These are phyloP conservation scores for Fraxinus sp. DNA, from an alignment of 305 asterid species.

Conservation along the genomic window DNA sequence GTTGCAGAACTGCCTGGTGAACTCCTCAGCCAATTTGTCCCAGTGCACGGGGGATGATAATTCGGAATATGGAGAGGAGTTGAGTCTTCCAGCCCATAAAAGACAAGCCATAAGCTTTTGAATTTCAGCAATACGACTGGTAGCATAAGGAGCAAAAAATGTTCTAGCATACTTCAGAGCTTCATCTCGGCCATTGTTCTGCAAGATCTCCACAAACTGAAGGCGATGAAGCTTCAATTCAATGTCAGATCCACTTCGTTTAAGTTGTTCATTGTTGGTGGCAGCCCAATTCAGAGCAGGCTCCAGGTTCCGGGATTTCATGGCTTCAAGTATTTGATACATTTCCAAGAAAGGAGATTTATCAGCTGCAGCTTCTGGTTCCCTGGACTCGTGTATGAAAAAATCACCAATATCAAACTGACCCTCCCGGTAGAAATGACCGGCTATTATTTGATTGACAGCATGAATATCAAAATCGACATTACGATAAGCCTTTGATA, in stretches of 20 bases:
- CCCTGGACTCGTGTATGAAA: conserved; percentile 54
- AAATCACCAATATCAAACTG: conserved; percentile 78
- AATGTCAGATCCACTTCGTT: conserved; percentile 59
- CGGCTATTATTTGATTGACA: conserved; percentile 72
- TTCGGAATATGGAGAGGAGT: conserved; percentile 74
- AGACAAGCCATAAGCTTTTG: conserved; percentile 82
- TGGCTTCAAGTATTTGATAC: conserved; percentile 75
- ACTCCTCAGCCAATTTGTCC: conserved; percentile 75
- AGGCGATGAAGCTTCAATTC: conserved; percentile 78
- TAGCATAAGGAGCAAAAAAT: conserved; percentile 57
- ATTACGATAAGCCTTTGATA: conserved; percentile 84
- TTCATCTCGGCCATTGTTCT: conserved; percentile 63
- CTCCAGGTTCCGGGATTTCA: conserved; percentile 60
- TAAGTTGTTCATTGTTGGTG: conserved; percentile 54
- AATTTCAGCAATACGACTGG: conserved; percentile 62
- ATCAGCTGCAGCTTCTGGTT: conserved; percentile 47
- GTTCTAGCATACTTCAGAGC: conserved; percentile 69
- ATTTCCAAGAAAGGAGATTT: conserved; percentile 64
- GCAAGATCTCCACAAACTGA: conserved; percentile 74
- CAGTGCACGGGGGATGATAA: conserved; percentile 58
- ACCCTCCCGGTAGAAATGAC: conserved; percentile 85
- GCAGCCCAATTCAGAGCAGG: conserved; percentile 85
- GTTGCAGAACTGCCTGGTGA: conserved; percentile 68
- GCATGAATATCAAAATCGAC: conserved; percentile 64
- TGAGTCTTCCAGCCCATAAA: conserved; percentile 72